These are phyloP conservation scores for Botrytis sinoallii DNA, from an alignment of 2,329 filamentous ascomycete genomes.

Conservation along the genomic window DNA sequence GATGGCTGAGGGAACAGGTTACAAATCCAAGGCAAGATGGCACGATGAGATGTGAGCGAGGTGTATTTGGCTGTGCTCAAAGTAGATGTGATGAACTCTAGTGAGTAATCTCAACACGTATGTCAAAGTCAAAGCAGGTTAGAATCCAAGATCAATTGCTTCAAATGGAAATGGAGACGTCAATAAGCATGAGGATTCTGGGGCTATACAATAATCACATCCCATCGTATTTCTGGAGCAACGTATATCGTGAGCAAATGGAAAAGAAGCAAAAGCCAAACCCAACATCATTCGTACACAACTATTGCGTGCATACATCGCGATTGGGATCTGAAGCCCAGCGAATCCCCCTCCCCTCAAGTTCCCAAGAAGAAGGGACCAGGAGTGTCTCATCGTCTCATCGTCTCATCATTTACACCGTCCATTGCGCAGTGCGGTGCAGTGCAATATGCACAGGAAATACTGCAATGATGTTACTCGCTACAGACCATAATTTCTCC, in stretches of 20 bases:
- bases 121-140: background rate
- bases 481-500: background rate
- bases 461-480: background rate
- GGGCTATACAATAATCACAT: background rate
- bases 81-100: background rate
- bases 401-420: background rate
- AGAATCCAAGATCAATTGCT: background rate
- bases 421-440: background rate
- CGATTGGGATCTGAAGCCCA: background rate
- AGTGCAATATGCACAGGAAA: background rate
- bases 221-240: background rate
- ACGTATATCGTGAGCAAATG: background rate
- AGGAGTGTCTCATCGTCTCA: conserved; percentile 4
- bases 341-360: background rate
- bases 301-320: background rate
- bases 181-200: background rate
- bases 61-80: background rate
- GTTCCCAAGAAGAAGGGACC: background rate
- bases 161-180: background rate
- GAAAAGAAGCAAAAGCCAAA: background rate
- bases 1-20: background rate
- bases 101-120: background rate
- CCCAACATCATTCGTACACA: background rate
- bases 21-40: background rate
- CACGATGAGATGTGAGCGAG: background rate